Evolutionary conservation across 495 filamentous ascomycete species (phyloP), one percentile per base, ranked within the genome.

Genomic region (Tirmania nivea): DNA sequence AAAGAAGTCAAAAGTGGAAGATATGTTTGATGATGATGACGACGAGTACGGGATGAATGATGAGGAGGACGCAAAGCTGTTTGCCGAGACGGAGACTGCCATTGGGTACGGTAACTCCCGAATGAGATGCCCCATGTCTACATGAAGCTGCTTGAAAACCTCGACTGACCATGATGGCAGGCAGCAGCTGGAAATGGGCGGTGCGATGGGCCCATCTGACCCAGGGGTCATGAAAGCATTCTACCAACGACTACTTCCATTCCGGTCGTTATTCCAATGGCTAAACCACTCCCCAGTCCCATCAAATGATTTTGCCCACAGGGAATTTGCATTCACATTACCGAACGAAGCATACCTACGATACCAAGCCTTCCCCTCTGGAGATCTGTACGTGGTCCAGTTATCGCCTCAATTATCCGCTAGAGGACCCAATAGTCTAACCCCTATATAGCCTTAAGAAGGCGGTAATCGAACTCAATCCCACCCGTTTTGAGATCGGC

Each of bases 261-360:
- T 92, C 71, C 80, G 90, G 35, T 80, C 84, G 59, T 78, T 95
- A 21, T 96, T 95, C 69, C 88, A 95, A 66, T 99, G 90, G 90
- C 76, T 99, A 16, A 96, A 96, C 63, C 90, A 99, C 66, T 84
- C 83, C 48, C 79, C 87, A 31, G 74, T 78, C 7, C 90, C 92
- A 0, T 79, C 80, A 2, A 78, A 78, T 55, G 88, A 96, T 63
- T 96, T 96, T 65, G 77, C 73, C 12, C 85, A 95, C 62, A 83
- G 90, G 52, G 90, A 99, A 65, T 95, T 99, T 62, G 85, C 87
- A 16, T 85, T 99, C 59, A 94, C 86, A 3, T 69, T 96, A 16
- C 81, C 81, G 57, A 87, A 84, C 60, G 87, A 93, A 56, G 81
- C 84, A 20, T 93, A 93, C 65, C 71, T 93, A 4, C 83, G 90